These are phyloP conservation scores for Cyberlindnera mrakii DNA, from an alignment of 805 yeast genomes.

Conservation along the genomic window DNA sequence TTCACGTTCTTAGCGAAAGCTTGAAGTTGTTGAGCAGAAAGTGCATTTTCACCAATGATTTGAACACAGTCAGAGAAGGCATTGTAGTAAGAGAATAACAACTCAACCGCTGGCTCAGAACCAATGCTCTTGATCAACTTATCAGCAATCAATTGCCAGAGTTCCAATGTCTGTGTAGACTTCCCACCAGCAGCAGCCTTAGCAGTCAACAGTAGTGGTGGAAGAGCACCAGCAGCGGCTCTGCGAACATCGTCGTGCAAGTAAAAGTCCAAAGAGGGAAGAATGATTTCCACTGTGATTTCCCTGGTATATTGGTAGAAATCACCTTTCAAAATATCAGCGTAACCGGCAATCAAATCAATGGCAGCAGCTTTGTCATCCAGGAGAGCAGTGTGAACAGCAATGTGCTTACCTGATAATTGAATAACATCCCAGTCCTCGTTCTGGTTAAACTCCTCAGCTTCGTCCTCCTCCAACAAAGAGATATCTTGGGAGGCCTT, in stretches of 20 bases:
- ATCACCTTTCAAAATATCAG: conserved; percentile 72
- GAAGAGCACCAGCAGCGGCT: conserved; percentile 80
- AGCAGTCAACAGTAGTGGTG: conserved; percentile 67
- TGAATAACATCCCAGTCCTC: conserved; percentile 96
- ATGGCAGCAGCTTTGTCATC: conserved; percentile 94
- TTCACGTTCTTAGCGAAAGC: conserved; percentile 55
- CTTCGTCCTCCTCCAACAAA: conserved; percentile 81
- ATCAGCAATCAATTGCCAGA: conserved; percentile 68
- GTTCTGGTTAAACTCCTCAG: conserved; percentile 74
- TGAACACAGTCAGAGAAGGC: conserved; percentile 63
- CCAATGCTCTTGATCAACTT: conserved; percentile 63
- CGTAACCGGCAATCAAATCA: conserved; percentile 79
- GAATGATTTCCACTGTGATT: conserved; percentile 67
- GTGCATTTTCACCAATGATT: conserved; percentile 58
- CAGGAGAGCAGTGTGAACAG: conserved; percentile 88
- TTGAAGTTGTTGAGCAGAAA: conserved; percentile 48
- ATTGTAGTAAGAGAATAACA: conserved; percentile 70
- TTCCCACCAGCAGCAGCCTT: conserved; percentile 40
- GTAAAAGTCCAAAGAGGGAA: conserved; percentile 87
- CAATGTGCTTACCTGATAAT: conserved; percentile 85
- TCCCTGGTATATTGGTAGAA: conserved; percentile 81
- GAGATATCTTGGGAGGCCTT: conserved; percentile 87
- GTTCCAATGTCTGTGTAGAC: conserved; percentile 52
- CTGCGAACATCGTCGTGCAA: conserved; percentile 92
- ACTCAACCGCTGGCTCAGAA: conserved; percentile 78